phyloP scores from a whole-genome alignment of 2,329 filamentous ascomycete species.

The Xylogone sp. region DNA sequence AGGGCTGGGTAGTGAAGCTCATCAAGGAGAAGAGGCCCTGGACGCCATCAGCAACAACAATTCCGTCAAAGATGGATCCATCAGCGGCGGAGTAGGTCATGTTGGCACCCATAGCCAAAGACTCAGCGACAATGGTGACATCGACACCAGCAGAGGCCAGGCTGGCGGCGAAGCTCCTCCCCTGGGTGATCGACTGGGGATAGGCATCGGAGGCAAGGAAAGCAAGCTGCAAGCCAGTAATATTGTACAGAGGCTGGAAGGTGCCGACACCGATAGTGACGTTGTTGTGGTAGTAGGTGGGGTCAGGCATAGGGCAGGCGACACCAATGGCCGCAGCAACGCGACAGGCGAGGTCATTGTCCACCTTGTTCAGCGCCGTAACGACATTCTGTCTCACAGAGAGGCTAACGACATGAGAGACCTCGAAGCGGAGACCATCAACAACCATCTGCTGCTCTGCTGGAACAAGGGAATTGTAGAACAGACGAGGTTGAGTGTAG shows the following conservation, averaged over 20 bases:
- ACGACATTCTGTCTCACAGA: slow-evolving; percentile 61
- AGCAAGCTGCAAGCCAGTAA: slow-evolving; percentile 61
- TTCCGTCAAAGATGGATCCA: slow-evolving; percentile 56
- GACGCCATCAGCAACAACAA: slow-evolving; percentile 56
- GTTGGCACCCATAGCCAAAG: slow-evolving; percentile 49
- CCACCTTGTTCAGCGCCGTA: slow-evolving; percentile 61
- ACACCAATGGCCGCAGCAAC: slow-evolving; percentile 53
- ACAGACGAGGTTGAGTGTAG: slow-evolving; percentile 49
- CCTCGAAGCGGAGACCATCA: slow-evolving; percentile 69
- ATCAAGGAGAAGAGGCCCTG: slow-evolving; percentile 43
- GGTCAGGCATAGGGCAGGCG: slow-evolving; percentile 52
- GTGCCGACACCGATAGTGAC: slow-evolving; percentile 57
- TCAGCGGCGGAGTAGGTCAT: slow-evolving; percentile 63
- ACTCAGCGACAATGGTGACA: slow-evolving; percentile 58
- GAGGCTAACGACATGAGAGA: slow-evolving; percentile 50
- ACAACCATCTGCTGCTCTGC: slow-evolving; percentile 66
- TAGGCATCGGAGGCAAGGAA: slow-evolving; percentile 49
- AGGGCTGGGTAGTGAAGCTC: background rate
- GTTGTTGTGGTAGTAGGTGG: slow-evolving; percentile 65
- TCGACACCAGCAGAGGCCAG: slow-evolving; percentile 50
- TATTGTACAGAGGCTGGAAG: slow-evolving; percentile 52
- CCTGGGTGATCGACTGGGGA: slow-evolving; percentile 41
- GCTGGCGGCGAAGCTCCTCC: slow-evolving; percentile 42
- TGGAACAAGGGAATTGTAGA: slow-evolving; percentile 51
- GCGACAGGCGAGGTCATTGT: slow-evolving; percentile 61